phyloP scores from a whole-genome alignment of 345 rosid species.

The Euphorbia peplus region DNA sequence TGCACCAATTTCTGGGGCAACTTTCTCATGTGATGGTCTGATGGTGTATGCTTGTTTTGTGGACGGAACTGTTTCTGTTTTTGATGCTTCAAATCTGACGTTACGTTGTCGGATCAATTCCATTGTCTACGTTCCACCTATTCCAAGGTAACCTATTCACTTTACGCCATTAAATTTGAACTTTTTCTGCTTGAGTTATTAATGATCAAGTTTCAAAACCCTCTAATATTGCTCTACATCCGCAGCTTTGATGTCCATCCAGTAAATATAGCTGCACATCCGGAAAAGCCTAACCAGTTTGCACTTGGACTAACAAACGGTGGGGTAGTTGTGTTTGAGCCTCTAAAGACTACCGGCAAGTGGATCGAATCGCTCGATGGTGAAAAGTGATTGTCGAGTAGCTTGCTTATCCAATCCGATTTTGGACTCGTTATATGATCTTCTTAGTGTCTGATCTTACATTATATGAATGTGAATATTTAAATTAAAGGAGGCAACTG shows the following conservation, averaged over 20 bases:
- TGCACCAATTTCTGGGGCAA: conserved; percentile 33
- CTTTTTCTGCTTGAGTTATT: too few relatives aligned
- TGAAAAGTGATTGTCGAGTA: conserved; percentile 11
- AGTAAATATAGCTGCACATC: conserved; percentile 35
- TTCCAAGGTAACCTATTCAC: conserved; percentile 25
- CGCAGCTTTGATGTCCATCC: conserved; percentile 33
- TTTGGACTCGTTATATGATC: not conserved
- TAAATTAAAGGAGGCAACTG: not conserved
- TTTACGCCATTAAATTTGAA: conserved; percentile 3
- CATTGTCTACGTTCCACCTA: conserved; percentile 24
- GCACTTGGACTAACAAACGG: conserved; percentile 41
- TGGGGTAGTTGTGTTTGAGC: conserved; percentile 35
- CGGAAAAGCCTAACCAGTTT: conserved; percentile 40
- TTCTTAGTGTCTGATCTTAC: not conserved
- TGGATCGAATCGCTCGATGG: conserved; percentile 19
- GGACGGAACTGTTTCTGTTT: conserved; percentile 39
- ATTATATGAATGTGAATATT: not conserved
- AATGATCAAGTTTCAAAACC: not conserved
- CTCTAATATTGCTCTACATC: not conserved
- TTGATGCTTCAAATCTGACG: conserved; percentile 30
- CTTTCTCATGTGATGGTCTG: conserved; percentile 39
- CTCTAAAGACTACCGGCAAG: conserved; percentile 20
- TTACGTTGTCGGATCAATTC: conserved; percentile 23
- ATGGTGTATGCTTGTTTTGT: conserved; percentile 36
- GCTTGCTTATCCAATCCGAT: not conserved